Evolutionary conservation across 148 eudicot species (phyloP).

Genomic region (Nepenthes gracilis): DNA sequence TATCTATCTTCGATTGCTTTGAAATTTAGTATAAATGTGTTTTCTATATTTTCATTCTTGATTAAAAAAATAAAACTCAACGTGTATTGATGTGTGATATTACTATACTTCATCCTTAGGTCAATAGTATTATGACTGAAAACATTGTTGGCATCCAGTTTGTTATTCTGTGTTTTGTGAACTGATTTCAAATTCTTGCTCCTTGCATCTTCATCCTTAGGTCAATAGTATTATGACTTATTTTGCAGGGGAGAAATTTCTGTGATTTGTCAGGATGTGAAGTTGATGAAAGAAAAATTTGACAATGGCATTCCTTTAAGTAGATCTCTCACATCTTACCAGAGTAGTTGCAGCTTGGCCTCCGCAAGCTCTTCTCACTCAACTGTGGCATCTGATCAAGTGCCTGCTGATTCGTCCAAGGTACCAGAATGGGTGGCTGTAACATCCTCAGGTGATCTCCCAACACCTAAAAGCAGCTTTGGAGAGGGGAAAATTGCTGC

Average conservation of each 20-base stretch:
- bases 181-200: no score
- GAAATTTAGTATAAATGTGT: no score
- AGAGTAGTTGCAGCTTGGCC: constrained; percentile 40
- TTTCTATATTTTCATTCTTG: no score
- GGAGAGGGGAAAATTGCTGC: constrained; percentile 14
- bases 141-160: no score
- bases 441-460: constrained; percentile 13
- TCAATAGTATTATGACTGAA: no score
- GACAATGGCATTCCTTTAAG: constrained; percentile 41
- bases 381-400: constrained; percentile 22
- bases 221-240: no score
- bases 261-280: constrained; percentile 68
- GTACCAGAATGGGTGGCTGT: constrained; percentile 8
- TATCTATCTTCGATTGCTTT: no score
- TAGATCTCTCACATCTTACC: constrained; percentile 39
- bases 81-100: no score
- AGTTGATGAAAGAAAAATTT: constrained; percentile 55
- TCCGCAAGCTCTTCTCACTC: constrained; percentile 46
- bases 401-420: constrained; percentile 11
- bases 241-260: constrained; percentile 80
- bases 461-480: constrained; percentile 8
- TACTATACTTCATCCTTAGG: no score
- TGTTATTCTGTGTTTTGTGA: no score
- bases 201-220: no score
- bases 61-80: no score